A percentile compares a stretch with the other conserved stretches of the same genome.
Conservation (phyloP, 2,329 filamentous ascomycete genomes). For the Gaeumannomyces sp. region DNA sequence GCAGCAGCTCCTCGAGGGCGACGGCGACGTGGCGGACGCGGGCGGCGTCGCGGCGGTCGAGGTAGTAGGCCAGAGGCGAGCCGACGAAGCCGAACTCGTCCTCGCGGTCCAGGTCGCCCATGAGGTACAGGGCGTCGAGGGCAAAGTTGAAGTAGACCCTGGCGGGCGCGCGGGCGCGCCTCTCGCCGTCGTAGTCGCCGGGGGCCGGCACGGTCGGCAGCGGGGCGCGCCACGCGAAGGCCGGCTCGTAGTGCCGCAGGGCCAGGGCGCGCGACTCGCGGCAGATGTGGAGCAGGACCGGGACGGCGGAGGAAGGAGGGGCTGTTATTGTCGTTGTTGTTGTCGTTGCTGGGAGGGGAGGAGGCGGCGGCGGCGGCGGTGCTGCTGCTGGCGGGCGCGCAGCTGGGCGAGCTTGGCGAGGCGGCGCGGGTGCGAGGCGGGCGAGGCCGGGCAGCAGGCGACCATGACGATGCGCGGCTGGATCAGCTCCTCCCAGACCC, state of each 20-base stretch:
- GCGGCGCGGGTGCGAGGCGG: background rate
- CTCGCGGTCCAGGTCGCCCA: conserved; percentile 42
- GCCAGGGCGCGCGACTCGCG: conserved; percentile 26
- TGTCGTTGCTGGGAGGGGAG: conserved; percentile 6
- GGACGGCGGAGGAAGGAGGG: conserved; percentile 27
- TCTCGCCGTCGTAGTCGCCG: conserved; percentile 21
- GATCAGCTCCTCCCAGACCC: conserved; percentile 29
- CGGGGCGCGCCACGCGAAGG: conserved; percentile 9
- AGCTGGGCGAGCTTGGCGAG: conserved; percentile 16
- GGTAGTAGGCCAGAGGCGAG: conserved; percentile 42
- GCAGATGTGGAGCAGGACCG: conserved; percentile 25
- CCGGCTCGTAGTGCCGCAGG: conserved; percentile 24
- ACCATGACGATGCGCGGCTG: conserved; percentile 24
- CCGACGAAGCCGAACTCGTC: conserved; percentile 38
- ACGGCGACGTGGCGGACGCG: conserved; percentile 39
- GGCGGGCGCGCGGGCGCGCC: conserved; percentile 12
- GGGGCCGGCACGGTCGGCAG: conserved; percentile 17
- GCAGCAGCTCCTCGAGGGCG: conserved; percentile 35
- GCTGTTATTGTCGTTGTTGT: background rate
- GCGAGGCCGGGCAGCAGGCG: background rate
- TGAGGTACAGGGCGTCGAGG: conserved; percentile 39
- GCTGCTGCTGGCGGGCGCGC: conserved; percentile 22
- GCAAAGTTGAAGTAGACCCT: conserved; percentile 42
- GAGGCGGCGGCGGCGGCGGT: conserved; percentile 15
- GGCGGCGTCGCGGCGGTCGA: conserved; percentile 34